Conservation (phyloP, 768 basidiomycete species). For the Trametes coccinea region DNA sequence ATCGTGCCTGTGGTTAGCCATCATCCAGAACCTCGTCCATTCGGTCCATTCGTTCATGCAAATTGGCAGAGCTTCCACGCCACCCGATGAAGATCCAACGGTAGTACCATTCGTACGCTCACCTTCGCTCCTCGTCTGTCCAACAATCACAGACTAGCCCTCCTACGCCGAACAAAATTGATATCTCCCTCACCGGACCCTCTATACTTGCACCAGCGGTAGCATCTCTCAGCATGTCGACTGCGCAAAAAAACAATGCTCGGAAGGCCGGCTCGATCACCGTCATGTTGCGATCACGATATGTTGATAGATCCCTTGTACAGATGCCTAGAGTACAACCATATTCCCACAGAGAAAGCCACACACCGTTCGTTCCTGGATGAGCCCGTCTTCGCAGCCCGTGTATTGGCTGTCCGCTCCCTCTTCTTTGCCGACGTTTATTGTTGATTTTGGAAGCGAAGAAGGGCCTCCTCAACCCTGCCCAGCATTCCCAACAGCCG, state of each 20-base stretch:
- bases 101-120: background rate
- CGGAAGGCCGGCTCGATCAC: conserved; percentile 5
- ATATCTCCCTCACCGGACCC: no score
- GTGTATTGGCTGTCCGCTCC: background rate
- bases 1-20: background rate
- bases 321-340: conserved; percentile 5
- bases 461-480: conserved; percentile 38
- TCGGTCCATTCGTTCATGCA: background rate
- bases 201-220: background rate
- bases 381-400: background rate
- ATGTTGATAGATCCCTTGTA: conserved; percentile 4
- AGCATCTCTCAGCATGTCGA: background rate
- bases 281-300: conserved; percentile 5
- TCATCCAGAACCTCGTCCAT: background rate
- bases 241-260: background rate
- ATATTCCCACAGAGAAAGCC: conserved; percentile 3
- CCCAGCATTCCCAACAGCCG: conserved; percentile 46
- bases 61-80: background rate
- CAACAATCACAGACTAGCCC: background rate
- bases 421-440: background rate
- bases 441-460: conserved; percentile 14
- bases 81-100: background rate
- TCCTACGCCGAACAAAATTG: background rate
- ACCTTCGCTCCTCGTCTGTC: background rate
- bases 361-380: conserved; percentile 1